Evolutionary conservation across 306 rosid species (phyloP).

Genomic region (Rosa persica): DNA sequence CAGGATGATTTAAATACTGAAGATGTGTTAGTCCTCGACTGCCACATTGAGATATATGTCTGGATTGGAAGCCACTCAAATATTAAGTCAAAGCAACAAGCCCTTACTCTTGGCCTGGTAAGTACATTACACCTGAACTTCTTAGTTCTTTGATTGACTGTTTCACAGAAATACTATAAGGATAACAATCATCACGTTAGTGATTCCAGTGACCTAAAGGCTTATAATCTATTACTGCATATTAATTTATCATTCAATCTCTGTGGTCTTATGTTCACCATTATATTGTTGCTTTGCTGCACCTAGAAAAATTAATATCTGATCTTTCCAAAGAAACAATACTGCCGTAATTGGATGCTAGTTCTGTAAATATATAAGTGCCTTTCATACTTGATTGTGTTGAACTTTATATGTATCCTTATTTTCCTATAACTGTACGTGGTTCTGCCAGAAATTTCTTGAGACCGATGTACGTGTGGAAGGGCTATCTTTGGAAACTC

Average conservation of each 20-base stretch:
- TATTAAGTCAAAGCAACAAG: slow-evolving; percentile 78
- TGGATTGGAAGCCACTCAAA: slow-evolving; percentile 85
- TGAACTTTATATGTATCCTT: background rate
- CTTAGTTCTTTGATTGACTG: background rate
- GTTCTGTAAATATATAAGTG: background rate
- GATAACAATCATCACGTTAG: background rate
- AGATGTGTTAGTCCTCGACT: slow-evolving; percentile 80
- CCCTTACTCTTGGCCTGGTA: slow-evolving; percentile 77
- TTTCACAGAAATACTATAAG: background rate
- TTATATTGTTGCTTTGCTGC: background rate
- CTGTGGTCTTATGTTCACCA: background rate
- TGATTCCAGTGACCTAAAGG: background rate
- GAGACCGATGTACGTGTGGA: slow-evolving; percentile 67
- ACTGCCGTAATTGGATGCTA: background rate
- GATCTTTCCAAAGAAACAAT: background rate
- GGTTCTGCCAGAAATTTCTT: slow-evolving; percentile 70
- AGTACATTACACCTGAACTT: slow-evolving; percentile 10
- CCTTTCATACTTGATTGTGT: background rate
- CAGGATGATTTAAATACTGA: slow-evolving; percentile 94
- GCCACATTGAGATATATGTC: slow-evolving; percentile 80
- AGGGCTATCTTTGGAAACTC: slow-evolving; percentile 62
- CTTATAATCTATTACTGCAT: background rate
- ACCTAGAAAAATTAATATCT: background rate
- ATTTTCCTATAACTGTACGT: slow-evolving; percentile 18
- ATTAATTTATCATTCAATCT: background rate